These are phyloP conservation scores for Rhizopogon vulgaris DNA, from an alignment of 768 basidiomycete species.

Conservation along the genomic window DNA sequence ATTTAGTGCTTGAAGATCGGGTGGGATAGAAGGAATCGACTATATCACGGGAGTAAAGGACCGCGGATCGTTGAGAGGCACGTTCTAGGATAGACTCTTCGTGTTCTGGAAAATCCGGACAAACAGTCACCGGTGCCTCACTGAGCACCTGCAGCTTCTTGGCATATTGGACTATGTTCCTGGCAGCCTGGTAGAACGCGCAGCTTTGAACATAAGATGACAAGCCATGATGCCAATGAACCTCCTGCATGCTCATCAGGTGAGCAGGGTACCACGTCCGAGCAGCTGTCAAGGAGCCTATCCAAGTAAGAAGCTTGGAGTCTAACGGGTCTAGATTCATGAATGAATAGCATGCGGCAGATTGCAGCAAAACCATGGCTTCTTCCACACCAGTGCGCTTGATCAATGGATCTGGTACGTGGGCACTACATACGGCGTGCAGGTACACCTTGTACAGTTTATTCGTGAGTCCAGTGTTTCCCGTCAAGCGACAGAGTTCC, in stretches of 20 bases:
- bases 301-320: constrained; percentile 23
- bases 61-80: constrained; percentile 7
- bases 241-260: constrained; percentile 29
- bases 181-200: constrained; percentile 14
- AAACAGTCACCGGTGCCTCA: background rate
- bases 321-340: constrained; percentile 23
- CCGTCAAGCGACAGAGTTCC: constrained; percentile 18
- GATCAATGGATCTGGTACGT: constrained; percentile 32
- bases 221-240: constrained; percentile 20
- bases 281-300: constrained; percentile 25
- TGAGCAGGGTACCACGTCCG: constrained; percentile 30
- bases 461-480: constrained; percentile 14
- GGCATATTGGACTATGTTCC: constrained; percentile 1
- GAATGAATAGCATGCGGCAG: constrained; percentile 33
- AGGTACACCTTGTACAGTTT: constrained; percentile 31
- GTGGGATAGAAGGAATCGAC: background rate
- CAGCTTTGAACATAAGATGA: constrained; percentile 24
- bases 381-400: constrained; percentile 35
- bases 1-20: background rate
- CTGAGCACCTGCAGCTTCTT: constrained; percentile 5
- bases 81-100: constrained; percentile 12
- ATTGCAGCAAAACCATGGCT: constrained; percentile 30
- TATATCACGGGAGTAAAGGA: constrained; percentile 7
- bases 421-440: constrained; percentile 34
- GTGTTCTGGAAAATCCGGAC: constrained; percentile 10